A percentile compares a stretch with the other conserved stretches of the same genome.
phyloP scores from a whole-genome alignment of 2,329 filamentous ascomycete species.

The Trematosphaeria pertusa region DNA sequence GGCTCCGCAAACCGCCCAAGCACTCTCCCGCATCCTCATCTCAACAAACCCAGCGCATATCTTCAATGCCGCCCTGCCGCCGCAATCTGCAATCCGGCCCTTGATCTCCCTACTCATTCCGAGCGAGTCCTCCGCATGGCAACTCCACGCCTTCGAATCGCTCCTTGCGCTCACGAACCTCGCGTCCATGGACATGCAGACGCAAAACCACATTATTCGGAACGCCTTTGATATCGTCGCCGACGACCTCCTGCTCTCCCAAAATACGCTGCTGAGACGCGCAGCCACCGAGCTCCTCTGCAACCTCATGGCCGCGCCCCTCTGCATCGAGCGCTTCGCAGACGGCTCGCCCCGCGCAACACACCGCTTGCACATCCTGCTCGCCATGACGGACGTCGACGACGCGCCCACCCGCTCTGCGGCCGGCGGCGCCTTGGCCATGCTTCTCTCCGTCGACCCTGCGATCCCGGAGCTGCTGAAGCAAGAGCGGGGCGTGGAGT shows the following conservation, averaged over 20 bases:
- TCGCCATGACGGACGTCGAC: slow-evolving; percentile 87
- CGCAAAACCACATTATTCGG: slow-evolving; percentile 73
- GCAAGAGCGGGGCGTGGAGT: slow-evolving; percentile 71
- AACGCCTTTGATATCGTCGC: slow-evolving; percentile 72
- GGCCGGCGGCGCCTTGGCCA: slow-evolving; percentile 86
- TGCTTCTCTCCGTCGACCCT: slow-evolving; percentile 78
- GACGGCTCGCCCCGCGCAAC: slow-evolving; percentile 71
- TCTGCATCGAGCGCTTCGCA: slow-evolving; percentile 72
- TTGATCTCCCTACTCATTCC: slow-evolving; percentile 76
- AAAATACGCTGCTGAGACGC: slow-evolving; percentile 77
- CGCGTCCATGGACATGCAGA: slow-evolving; percentile 72
- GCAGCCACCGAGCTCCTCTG: slow-evolving; percentile 89
- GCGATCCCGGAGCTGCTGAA: slow-evolving; percentile 75
- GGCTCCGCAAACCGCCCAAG: slow-evolving; percentile 72
- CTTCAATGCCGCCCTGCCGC: slow-evolving; percentile 77
- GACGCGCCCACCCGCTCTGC: slow-evolving; percentile 80
- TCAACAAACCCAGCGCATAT: slow-evolving; percentile 84
- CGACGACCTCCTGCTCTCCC: slow-evolving; percentile 82
- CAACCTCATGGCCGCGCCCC: slow-evolving; percentile 78
- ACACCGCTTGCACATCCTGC: slow-evolving; percentile 79
- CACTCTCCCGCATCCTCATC: slow-evolving; percentile 84
- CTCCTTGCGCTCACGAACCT: slow-evolving; percentile 94
- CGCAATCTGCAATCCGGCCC: slow-evolving; percentile 81
- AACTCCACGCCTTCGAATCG: slow-evolving; percentile 88
- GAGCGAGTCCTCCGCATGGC: slow-evolving; percentile 65